Evolutionary conservation across 2,329 filamentous ascomycete genomes (phyloP), one percentile per base, ranked within the genome.

Genomic region (Raffaelea ambrosiae): DNA sequence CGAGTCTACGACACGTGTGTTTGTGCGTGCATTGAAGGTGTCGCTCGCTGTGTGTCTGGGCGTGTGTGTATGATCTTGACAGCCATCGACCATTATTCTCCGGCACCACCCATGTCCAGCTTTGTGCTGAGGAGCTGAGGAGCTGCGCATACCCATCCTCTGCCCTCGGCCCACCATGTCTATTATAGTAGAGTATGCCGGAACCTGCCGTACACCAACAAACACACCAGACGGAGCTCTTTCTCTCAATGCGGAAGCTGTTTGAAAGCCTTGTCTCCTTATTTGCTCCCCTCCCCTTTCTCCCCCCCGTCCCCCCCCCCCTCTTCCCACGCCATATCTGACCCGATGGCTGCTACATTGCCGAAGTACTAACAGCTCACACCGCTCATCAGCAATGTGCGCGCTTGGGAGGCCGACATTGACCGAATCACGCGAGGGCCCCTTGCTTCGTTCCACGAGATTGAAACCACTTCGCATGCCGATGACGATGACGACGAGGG

Each of bases 341-440:
- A 10, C 53, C 64, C 16, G 57, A 59, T 41, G 58, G 58, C 46
- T 51, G 50, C 23, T 38, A 16, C 18, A n/a, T 38, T 19, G 16
- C 14, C 16, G 13, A 38, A 33, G 9, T 16, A 33, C 31, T 33
- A 33, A 9, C 16, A 33, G 16, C 31, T 16, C 16, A 38, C 10
- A 22, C 38, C 40, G 13, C 22, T 40, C 35, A 39, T 48, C 41
- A 55, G 48, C 46, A 51, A 53, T 48, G 55, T 57, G 21, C 56
- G 55, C 31, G 50, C 51, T 41, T 55, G 55, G 55, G 55, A 57
- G 50, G 54, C 76, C 56, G 79, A 83, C 60, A 73, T 86, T 50
- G 81, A 85, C 61, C 76, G 78, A 51, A 73, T 84, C 50, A 74
- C 75, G 21, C 67, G 77, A 48, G 65, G 60, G 55, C 69, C 66